Percentiles rank a stretch among this genome's conserved stretches.
Evolutionary conservation across 495 filamentous ascomycete species (phyloP).

Genomic region (Trichoderma erinaceum): DNA sequence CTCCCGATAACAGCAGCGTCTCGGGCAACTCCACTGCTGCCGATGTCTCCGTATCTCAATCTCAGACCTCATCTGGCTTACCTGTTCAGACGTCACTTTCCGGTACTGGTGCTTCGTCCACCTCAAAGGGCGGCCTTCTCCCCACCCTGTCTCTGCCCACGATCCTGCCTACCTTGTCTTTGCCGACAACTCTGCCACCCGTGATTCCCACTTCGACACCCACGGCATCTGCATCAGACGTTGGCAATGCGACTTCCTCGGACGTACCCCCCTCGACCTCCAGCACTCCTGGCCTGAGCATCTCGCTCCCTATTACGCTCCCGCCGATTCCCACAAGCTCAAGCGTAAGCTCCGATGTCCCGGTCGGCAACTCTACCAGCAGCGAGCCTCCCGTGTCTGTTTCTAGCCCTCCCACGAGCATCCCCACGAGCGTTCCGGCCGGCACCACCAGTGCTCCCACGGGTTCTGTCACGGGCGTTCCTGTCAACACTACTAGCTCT

Average conservation of each 20-base stretch:
- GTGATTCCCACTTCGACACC: neutral
- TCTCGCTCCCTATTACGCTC: neutral
- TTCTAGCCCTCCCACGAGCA: neutral
- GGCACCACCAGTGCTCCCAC: neutral
- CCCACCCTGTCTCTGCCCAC: neutral
- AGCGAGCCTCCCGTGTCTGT: neutral
- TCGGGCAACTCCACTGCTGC: neutral
- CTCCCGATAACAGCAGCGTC: neutral
- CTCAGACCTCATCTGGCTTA: neutral
- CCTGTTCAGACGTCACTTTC: neutral
- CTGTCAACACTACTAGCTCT: slow-evolving; percentile 6
- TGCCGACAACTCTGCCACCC: slow-evolving; percentile 3
- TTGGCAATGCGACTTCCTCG: neutral
- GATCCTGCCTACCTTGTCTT: neutral
- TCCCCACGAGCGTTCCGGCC: neutral
- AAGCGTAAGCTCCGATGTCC: neutral
- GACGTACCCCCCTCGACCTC: neutral
- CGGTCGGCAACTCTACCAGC: slow-evolving; percentile 8
- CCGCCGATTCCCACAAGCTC: neutral
- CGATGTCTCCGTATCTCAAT: neutral
- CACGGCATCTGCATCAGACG: neutral
- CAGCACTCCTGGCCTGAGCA: neutral
- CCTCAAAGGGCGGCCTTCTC: neutral
- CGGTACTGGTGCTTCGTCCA: neutral
- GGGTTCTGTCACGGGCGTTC: neutral